phyloP scores from a whole-genome alignment of 306 rosid genomes.

The Luffa acutangula region DNA sequence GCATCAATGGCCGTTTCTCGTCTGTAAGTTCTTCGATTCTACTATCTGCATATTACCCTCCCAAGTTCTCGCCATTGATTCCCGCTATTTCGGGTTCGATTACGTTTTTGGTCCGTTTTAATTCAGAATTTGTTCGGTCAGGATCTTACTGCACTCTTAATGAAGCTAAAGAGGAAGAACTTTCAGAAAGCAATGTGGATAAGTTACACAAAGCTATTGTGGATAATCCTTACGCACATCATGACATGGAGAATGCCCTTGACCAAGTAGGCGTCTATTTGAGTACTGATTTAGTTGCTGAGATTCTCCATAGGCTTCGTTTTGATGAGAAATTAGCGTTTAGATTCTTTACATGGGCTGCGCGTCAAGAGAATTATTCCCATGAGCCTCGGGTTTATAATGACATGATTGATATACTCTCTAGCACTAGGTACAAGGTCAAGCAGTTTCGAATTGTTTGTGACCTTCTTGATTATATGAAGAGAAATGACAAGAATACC shows the following conservation, averaged over 20 bases:
- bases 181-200: slow-evolving; percentile 14
- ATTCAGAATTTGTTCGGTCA: not conserved
- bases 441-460: slow-evolving; percentile 85
- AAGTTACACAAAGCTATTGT: slow-evolving; percentile 29
- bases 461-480: slow-evolving; percentile 76
- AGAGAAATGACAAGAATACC: slow-evolving; percentile 47
- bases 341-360: slow-evolving; percentile 86
- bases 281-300: slow-evolving; percentile 55
- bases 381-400: slow-evolving; percentile 59
- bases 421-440: slow-evolving; percentile 60
- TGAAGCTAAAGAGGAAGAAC: not conserved
- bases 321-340: slow-evolving; percentile 80
- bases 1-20: not conserved
- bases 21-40: slow-evolving; percentile 6
- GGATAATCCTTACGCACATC: slow-evolving; percentile 44
- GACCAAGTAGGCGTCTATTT: slow-evolving; percentile 34
- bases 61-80: not conserved
- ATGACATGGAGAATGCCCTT: slow-evolving; percentile 54
- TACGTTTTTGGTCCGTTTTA: not conserved
- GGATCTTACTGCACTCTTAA: not conserved
- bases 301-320: slow-evolving; percentile 49
- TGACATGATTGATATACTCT: slow-evolving; percentile 76
- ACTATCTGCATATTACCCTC: not conserved
- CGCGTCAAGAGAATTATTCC: slow-evolving; percentile 54
- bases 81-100: not conserved